Conservation (phyloP, 768 basidiomycete genomes). For the Porphyrellus cyaneotinctus region DNA sequence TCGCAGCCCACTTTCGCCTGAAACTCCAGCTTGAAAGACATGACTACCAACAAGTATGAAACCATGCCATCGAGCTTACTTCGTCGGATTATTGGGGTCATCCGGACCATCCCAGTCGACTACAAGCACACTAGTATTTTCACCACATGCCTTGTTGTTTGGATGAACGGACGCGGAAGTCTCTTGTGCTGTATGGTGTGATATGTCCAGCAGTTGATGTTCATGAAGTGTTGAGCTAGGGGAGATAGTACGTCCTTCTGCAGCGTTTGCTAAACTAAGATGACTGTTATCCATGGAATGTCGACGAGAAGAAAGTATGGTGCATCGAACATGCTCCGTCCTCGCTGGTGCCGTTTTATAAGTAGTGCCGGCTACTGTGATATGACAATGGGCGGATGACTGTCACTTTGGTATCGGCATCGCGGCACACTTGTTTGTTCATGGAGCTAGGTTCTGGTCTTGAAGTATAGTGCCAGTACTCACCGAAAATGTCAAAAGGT, state of each 20-base stretch:
- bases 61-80: constrained; percentile 36
- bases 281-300: neutral
- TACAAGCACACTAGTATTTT: constrained; percentile 19
- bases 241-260: neutral
- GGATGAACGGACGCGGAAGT: neutral
- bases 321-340: neutral
- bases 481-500: too few species aligned
- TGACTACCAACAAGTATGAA: constrained; percentile 31
- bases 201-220: neutral
- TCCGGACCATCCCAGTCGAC: constrained; percentile 63
- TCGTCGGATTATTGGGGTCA: constrained; percentile 56
- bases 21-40: constrained; percentile 47
- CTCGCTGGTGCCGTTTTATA: neutral
- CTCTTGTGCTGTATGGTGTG: neutral
- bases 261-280: neutral
- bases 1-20: constrained; percentile 60
- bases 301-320: neutral
- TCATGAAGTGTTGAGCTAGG: constrained; percentile 11
- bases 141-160: neutral
- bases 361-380: neutral
- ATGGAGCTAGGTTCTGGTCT: too few species aligned
- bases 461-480: too few species aligned
- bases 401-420: too few species aligned
- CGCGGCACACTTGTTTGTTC: too few species aligned
- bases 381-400: too few species aligned